A percentile compares a stretch with the other conserved stretches of the same genome.
phyloP scores from a whole-genome alignment of 352 stramenopile genomes.

The Phytophthora fragariaefolia region DNA sequence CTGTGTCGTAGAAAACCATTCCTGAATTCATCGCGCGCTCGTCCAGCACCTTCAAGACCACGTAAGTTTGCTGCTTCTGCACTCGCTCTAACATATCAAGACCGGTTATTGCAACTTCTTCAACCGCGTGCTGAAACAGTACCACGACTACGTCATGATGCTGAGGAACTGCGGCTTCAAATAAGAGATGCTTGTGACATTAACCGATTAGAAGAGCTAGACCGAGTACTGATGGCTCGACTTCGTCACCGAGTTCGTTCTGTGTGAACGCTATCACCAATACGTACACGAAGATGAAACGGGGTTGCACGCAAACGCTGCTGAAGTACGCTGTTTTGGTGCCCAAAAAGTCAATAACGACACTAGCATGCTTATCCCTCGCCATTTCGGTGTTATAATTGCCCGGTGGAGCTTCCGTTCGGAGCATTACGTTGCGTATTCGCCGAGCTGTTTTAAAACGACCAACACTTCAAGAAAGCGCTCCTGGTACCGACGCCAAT shows the following conservation, averaged over 20 bases:
- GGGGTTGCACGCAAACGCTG: background rate
- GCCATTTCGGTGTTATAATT: too few species aligned
- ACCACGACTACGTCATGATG: slow-evolving; percentile 8
- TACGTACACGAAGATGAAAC: slow-evolving; percentile 11
- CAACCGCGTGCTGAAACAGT: slow-evolving; percentile 8
- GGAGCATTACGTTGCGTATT: too few species aligned
- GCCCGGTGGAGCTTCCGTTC: too few species aligned
- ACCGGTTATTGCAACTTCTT: slow-evolving; percentile 22
- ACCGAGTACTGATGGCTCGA: slow-evolving; percentile 9
- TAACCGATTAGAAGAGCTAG: slow-evolving; percentile 20
- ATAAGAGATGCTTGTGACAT: background rate
- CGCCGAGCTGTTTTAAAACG: too few species aligned
- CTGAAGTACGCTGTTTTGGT: too few species aligned
- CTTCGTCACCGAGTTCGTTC: slow-evolving; percentile 6
- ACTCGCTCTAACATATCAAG: slow-evolving; percentile 7
- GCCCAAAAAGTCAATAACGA: too few species aligned
- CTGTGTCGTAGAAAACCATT: background rate
- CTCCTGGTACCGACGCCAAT: too few species aligned
- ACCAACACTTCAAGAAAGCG: too few species aligned
- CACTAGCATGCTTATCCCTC: too few species aligned
- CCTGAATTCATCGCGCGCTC: background rate
- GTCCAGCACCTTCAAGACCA: slow-evolving; percentile 2
- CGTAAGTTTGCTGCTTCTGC: slow-evolving; percentile 17
- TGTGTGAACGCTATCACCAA: slow-evolving; percentile 1
- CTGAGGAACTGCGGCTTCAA: slow-evolving; percentile 13